Conservation (phyloP, 257 asterid genomes). For the Salvia rosmarinus region DNA sequence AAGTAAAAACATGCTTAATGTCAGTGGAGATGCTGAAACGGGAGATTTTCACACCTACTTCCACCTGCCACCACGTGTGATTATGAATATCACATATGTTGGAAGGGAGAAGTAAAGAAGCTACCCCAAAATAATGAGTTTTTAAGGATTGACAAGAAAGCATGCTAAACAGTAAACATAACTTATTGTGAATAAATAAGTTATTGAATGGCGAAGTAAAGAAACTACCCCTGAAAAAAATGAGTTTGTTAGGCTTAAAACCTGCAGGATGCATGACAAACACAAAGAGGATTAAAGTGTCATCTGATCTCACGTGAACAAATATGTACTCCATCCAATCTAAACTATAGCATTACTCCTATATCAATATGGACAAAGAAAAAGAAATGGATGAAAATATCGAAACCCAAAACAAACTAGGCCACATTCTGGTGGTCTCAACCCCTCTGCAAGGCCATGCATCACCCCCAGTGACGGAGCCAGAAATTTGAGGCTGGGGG, state of each 20-base stretch:
- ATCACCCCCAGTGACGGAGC: too few relatives aligned
- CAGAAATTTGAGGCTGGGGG: too few relatives aligned
- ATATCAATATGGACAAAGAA: not conserved
- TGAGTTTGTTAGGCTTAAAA: conserved; percentile 11
- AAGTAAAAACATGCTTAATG: too few relatives aligned
- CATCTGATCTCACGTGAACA: conserved; percentile 1
- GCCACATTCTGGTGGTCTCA: conserved; percentile 50
- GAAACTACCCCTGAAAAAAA: conserved; percentile 2
- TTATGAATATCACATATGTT: too few relatives aligned
- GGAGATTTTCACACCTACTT: too few relatives aligned
- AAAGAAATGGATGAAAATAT: not conserved
- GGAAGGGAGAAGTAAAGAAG: not conserved
- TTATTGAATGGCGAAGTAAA: conserved; percentile 1
- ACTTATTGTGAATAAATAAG: not conserved
- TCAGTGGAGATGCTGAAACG: too few relatives aligned
- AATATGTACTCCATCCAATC: not conserved
- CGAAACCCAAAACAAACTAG: conserved; percentile 22
- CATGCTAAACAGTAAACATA: not conserved
- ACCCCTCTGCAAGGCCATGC: conserved; percentile 62
- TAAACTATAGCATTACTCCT: not conserved
- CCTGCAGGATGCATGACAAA: conserved; percentile 38
- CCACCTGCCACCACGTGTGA: too few relatives aligned
- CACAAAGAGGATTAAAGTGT: conserved; percentile 7
- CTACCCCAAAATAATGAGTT: not conserved
- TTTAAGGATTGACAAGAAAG: not conserved